Evolutionary conservation across 2,329 filamentous ascomycete species (phyloP).

Genomic region (Arthrobotrys iridis): DNA sequence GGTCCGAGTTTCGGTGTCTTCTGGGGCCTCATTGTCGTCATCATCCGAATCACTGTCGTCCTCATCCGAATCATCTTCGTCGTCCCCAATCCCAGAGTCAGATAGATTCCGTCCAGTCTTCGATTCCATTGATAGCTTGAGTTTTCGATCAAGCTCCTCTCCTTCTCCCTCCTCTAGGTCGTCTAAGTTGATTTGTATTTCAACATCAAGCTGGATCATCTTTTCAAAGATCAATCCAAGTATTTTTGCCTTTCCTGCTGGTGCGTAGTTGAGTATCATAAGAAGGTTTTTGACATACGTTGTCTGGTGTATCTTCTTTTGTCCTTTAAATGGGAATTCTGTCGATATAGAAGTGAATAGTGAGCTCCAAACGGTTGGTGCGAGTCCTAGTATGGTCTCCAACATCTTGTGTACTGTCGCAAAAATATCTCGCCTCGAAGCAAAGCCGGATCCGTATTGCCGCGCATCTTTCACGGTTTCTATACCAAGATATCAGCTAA

Average conservation of each 20-base stretch:
- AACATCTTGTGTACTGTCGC: conserved; percentile 79
- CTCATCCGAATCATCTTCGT: conserved; percentile 58
- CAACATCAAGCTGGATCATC: conserved; percentile 91
- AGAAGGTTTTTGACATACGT: conserved; percentile 89
- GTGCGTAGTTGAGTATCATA: conserved; percentile 78
- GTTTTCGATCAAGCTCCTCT: conserved; percentile 73
- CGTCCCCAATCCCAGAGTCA: conserved; percentile 57
- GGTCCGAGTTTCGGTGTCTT: conserved; percentile 65
- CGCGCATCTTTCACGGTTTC: conserved; percentile 63
- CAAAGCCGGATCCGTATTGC: conserved; percentile 67
- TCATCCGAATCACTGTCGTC: conserved; percentile 75
- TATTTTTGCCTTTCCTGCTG: conserved; percentile 80
- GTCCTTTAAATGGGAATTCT: conserved; percentile 80
- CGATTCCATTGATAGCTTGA: conserved; percentile 60
- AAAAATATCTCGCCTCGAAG: conserved; percentile 74
- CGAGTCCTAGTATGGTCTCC: conserved; percentile 78
- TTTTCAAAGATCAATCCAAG: conserved; percentile 84
- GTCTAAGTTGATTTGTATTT: conserved; percentile 92
- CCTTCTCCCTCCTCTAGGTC: conserved; percentile 77
- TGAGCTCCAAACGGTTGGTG: conserved; percentile 79
- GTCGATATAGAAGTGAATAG: conserved; percentile 66
- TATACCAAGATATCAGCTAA: conserved; percentile 62
- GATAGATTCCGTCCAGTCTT: conserved; percentile 39
- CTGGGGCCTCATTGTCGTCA: conserved; percentile 69
- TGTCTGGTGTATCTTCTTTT: conserved; percentile 80